These are phyloP conservation scores for Botryosphaeria agaves DNA, from an alignment of 2,329 filamentous ascomycete genomes.

Conservation along the genomic window DNA sequence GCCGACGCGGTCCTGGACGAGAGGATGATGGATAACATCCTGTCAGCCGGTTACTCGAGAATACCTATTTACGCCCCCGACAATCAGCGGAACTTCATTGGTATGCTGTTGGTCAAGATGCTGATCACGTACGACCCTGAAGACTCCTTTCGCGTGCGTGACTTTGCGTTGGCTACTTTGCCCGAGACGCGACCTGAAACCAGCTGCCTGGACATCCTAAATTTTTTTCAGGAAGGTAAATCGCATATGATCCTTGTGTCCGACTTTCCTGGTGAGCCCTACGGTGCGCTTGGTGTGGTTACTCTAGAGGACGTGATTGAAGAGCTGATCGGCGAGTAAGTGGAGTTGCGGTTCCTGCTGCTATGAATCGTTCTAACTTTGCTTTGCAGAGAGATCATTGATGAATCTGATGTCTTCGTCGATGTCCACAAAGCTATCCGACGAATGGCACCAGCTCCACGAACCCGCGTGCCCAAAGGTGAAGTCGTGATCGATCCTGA, in stretches of 20 bases:
- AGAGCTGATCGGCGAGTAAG: slow-evolving; percentile 91
- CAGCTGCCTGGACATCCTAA: slow-evolving; percentile 94
- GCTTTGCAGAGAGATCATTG: slow-evolving; percentile 73
- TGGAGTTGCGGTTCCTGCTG: slow-evolving; percentile 11
- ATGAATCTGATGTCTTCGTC: slow-evolving; percentile 95
- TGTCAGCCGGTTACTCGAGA: slow-evolving; percentile 85
- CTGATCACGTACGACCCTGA: slow-evolving; percentile 97
- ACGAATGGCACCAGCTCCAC: slow-evolving; percentile 69
- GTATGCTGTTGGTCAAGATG: slow-evolving; percentile 97
- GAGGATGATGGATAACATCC: slow-evolving; percentile 81
- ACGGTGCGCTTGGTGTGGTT: slow-evolving; percentile 81
- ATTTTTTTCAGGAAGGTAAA: slow-evolving; percentile 99
- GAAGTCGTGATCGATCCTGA: slow-evolving; percentile 24
- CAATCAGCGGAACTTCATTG: slow-evolving; percentile 75
- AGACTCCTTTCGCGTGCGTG: slow-evolving; percentile 68
- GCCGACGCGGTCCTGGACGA: slow-evolving; percentile 87
- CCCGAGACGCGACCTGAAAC: slow-evolving; percentile 92
- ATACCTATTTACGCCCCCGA: slow-evolving; percentile 87
- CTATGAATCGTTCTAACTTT: neutral
- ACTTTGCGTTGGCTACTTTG: slow-evolving; percentile 83
- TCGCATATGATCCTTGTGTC: slow-evolving; percentile 97
- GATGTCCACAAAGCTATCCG: slow-evolving; percentile 97
- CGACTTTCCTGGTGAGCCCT: slow-evolving; percentile 74
- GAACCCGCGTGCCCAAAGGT: slow-evolving; percentile 46
- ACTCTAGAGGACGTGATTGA: slow-evolving; percentile 97